Evolutionary conservation across 768 basidiomycete species (phyloP), one percentile per base, ranked within the genome.

Genomic region (Dendrothele bispora): DNA sequence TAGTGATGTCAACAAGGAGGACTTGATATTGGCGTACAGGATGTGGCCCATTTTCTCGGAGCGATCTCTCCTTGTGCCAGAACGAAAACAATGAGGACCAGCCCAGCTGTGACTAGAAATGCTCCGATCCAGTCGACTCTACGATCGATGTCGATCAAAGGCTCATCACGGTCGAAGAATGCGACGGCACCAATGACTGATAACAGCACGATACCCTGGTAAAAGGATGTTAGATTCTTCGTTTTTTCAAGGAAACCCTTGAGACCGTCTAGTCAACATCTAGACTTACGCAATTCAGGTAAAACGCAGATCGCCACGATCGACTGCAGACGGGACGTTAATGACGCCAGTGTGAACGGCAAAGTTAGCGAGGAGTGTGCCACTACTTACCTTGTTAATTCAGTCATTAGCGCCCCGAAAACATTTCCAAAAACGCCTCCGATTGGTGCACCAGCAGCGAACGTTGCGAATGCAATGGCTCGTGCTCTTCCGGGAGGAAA

Each of bases 81-180:
- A 1, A 84, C 82, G 55, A 91, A 92, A 7, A 85, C 73, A 51
- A 93, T 72, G 0, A 92, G 65, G 1, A 86, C 77, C 27, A 92
- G 66, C 0, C 86, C 88, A 1, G 69, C 61, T 0, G 88, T 89
- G 12, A 70, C 64, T 14, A 47, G n/a, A 14, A 74, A 62, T 0
- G 84, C 86, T 3, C 91, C 91, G 17, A 88, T 63, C 88, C 88
- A 91, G 50, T 94, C 91, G 0, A 92, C 73, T 0, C 82, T 70
- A 20, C 69, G 61, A 47, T 77, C 76, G 0, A 37, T 43, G 43
- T 74, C 72, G 7, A 55, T 42, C 0, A 77, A 71, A 14, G 71
- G 71, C 22, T 57, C 41, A 54, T 94, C 91, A 0, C 64, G 29
- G 25, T 88, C 84, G 24, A 95, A 80, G 3, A 75, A 74, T n/a